Percentiles rank a stretch among this genome's conserved stretches.
Conservation (phyloP, 176 grass and related monocot species). For the Zea luxurians region DNA sequence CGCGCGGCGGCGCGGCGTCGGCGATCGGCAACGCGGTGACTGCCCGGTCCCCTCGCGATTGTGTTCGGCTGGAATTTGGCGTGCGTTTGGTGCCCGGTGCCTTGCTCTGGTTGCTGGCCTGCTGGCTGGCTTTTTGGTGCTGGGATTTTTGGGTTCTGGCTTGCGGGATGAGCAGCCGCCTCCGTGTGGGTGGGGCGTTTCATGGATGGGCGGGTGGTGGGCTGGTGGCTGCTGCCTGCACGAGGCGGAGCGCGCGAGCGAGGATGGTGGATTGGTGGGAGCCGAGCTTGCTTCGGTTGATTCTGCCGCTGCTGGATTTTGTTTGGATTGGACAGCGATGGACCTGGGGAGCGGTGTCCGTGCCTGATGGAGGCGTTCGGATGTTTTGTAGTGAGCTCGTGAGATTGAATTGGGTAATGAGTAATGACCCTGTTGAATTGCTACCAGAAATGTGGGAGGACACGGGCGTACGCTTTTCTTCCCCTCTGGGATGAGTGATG, state of each 20-base stretch:
- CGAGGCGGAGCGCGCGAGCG: not conserved
- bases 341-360: not conserved
- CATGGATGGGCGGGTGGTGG: not conserved
- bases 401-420: not conserved
- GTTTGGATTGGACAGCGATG: not conserved
- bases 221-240: not conserved
- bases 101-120: not conserved
- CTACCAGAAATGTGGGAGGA: not conserved
- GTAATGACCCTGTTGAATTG: not conserved
- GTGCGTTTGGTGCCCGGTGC: slow-evolving; percentile 24
- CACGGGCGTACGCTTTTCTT: not conserved
- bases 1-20: slow-evolving; percentile 41
- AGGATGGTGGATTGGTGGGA: too few species aligned
- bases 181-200: not conserved
- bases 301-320: not conserved
- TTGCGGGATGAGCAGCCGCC: slow-evolving; percentile 5
- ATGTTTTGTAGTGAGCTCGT: not conserved
- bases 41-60: not conserved
- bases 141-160: slow-evolving; percentile 22
- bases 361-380: not conserved
- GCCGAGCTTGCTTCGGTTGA: too few species aligned
- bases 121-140: not conserved
- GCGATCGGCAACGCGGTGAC: slow-evolving; percentile 53
- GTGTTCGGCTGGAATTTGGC: slow-evolving; percentile 6
- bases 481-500: not conserved